These are phyloP conservation scores for Talaromyces sp. DNA, from an alignment of 2,329 filamentous ascomycete species.

Conservation along the genomic window DNA sequence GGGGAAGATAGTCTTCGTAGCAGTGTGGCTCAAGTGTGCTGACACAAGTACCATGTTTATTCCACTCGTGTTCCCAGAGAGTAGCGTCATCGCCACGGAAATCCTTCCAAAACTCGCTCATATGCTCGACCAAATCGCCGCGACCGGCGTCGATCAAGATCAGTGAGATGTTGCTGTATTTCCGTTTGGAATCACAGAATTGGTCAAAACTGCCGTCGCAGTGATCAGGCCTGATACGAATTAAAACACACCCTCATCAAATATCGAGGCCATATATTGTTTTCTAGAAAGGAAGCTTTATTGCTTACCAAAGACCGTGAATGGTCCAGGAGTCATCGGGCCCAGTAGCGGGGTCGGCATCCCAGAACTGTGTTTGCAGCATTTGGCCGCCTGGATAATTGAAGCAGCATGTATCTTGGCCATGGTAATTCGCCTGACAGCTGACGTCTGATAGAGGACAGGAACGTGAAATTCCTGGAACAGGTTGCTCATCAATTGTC, in stretches of 20 bases:
- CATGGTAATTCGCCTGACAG: constrained; percentile 64
- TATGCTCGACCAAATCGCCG: constrained; percentile 63
- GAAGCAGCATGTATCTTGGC: constrained; percentile 73
- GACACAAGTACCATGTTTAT: constrained; percentile 76
- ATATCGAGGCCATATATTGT: background rate
- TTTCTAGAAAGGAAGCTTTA: background rate
- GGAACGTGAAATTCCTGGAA: constrained; percentile 19
- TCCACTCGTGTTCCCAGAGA: constrained; percentile 76
- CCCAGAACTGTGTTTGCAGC: constrained; percentile 78
- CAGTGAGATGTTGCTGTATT: constrained; percentile 66
- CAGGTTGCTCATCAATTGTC: constrained; percentile 9
- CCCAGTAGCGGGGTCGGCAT: constrained; percentile 65
- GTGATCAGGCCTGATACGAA: constrained; percentile 58
- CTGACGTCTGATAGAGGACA: constrained; percentile 53
- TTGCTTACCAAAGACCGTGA: constrained; percentile 65
- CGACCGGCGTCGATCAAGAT: constrained; percentile 62
- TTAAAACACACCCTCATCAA: background rate
- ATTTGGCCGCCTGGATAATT: constrained; percentile 72
- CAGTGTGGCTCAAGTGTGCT: constrained; percentile 68
- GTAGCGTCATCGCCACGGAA: constrained; percentile 64
- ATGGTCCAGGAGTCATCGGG: constrained; percentile 73
- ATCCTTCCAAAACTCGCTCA: constrained; percentile 73
- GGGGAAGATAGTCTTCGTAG: constrained; percentile 63
- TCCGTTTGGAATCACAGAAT: constrained; percentile 64
- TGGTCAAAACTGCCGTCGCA: constrained; percentile 72